Percentiles rank a stretch among this genome's conserved stretches.
Conservation (phyloP, 768 basidiomycete species). For the Lyophyllum semitale region DNA sequence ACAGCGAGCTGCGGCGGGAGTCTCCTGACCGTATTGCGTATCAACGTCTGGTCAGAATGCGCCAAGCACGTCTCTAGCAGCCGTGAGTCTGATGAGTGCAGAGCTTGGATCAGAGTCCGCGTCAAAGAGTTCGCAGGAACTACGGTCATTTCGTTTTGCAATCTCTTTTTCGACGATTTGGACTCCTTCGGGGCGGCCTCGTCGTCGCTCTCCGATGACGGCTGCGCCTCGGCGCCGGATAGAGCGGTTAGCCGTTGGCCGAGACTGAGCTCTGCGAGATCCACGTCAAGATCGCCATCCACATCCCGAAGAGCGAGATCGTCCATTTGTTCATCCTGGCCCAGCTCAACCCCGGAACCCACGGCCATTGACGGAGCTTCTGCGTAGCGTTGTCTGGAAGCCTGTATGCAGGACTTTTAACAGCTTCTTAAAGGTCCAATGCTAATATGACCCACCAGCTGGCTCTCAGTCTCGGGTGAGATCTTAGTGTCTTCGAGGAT, state of each 20-base stretch:
- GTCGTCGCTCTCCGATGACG: slow-evolving; percentile 52
- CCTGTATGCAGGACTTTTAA: slow-evolving; percentile 32
- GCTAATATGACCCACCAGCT: neutral
- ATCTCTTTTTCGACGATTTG: slow-evolving; percentile 34
- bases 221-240: slow-evolving; percentile 48
- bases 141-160: slow-evolving; percentile 34
- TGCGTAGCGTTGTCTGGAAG: slow-evolving; percentile 64
- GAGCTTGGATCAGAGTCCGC: slow-evolving; percentile 91
- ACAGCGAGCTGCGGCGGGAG: slow-evolving; percentile 87
- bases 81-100: slow-evolving; percentile 91
- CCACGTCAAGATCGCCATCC: slow-evolving; percentile 76
- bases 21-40: slow-evolving; percentile 84
- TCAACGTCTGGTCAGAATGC: slow-evolving; percentile 79
- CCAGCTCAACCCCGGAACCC: slow-evolving; percentile 64
- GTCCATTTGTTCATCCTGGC: slow-evolving; percentile 58
- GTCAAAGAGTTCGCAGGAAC: slow-evolving; percentile 87
- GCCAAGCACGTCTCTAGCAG: slow-evolving; percentile 85
- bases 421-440: neutral
- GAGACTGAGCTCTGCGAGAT: slow-evolving; percentile 88
- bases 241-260: slow-evolving; percentile 87
- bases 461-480: slow-evolving; percentile 1
- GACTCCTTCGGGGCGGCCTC: slow-evolving; percentile 28
- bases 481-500: slow-evolving; percentile 40
- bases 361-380: slow-evolving; percentile 65
- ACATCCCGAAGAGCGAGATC: slow-evolving; percentile 49